A percentile compares a stretch with the other conserved stretches of the same genome.
Conservation (phyloP, 768 basidiomycete genomes). For the Termitomyces sp. region DNA sequence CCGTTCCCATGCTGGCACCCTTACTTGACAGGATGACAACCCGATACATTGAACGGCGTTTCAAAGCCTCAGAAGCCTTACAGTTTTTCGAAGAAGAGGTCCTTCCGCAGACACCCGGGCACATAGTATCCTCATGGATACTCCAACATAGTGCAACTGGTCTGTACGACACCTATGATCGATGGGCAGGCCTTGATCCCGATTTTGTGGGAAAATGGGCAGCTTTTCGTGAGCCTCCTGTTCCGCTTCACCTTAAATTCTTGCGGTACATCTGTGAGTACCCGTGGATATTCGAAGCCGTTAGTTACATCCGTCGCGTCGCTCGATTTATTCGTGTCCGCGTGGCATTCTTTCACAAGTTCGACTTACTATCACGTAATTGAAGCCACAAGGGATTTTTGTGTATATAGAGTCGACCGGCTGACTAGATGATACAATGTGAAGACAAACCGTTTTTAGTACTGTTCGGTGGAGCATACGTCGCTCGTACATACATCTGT, state of each 20-base stretch:
- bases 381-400: too few species aligned
- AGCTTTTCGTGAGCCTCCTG: slow-evolving; percentile 17
- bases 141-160: not conserved
- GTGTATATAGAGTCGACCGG: too few species aligned
- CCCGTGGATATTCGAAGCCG: not conserved
- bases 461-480: too few species aligned
- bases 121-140: not conserved
- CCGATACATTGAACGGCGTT: slow-evolving; percentile 20
- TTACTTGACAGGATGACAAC: slow-evolving; percentile 28
- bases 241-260: not conserved
- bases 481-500: too few species aligned
- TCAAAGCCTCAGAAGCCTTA: slow-evolving; percentile 26
- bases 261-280: slow-evolving; percentile 3
- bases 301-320: not conserved
- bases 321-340: not conserved
- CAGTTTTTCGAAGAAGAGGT: slow-evolving; percentile 21
- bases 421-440: too few species aligned
- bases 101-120: not conserved
- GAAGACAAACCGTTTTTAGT: too few species aligned
- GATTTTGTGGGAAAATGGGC: slow-evolving; percentile 20
- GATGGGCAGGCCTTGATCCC: slow-evolving; percentile 20
- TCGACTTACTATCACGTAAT: too few species aligned
- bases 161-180: slow-evolving; percentile 6
- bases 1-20: slow-evolving; percentile 24
- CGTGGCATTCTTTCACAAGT: not conserved